Evolutionary conservation across 257 asterid species (phyloP).

Genomic region (Jacaranda copaia): DNA sequence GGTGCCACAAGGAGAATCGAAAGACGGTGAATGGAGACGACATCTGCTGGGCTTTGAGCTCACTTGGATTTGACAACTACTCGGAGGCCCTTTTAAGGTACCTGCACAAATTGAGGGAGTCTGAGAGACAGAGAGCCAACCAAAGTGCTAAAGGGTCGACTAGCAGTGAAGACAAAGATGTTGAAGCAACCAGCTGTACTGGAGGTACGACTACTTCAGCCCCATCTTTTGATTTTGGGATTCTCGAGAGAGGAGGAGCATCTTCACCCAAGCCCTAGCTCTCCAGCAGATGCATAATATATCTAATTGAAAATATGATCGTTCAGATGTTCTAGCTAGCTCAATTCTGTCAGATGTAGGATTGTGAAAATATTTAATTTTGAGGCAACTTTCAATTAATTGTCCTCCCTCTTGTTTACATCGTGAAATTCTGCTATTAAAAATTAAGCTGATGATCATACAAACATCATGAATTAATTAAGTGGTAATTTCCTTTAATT

Average conservation of each 20-base stretch:
- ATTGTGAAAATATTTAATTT: neutral
- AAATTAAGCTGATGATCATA: no score
- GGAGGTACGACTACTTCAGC: neutral
- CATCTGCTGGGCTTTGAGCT: constrained; percentile 60
- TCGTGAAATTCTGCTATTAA: no score
- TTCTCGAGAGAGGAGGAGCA: constrained; percentile 11
- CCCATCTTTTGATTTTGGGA: constrained; percentile 19
- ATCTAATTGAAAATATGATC: no score
- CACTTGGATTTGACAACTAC: constrained; percentile 66
- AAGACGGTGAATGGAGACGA: constrained; percentile 74
- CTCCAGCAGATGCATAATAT: neutral
- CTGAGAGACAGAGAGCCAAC: constrained; percentile 45
- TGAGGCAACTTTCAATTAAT: neutral
- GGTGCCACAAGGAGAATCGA: constrained; percentile 68
- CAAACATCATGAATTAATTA: no score
- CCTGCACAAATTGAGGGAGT: constrained; percentile 53
- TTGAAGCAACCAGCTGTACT: constrained; percentile 14
- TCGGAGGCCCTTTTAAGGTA: constrained; percentile 52
- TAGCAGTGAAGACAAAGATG: constrained; percentile 42
- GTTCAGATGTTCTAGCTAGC: no score
- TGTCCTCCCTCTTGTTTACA: no score
- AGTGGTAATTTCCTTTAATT: neutral
- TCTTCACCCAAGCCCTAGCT: constrained; percentile 21
- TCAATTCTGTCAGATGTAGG: no score
- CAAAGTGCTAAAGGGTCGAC: constrained; percentile 15